These are phyloP conservation scores for Euptelea pleiosperma DNA, from an alignment of 164 flowering plant genomes.

Conservation along the genomic window DNA sequence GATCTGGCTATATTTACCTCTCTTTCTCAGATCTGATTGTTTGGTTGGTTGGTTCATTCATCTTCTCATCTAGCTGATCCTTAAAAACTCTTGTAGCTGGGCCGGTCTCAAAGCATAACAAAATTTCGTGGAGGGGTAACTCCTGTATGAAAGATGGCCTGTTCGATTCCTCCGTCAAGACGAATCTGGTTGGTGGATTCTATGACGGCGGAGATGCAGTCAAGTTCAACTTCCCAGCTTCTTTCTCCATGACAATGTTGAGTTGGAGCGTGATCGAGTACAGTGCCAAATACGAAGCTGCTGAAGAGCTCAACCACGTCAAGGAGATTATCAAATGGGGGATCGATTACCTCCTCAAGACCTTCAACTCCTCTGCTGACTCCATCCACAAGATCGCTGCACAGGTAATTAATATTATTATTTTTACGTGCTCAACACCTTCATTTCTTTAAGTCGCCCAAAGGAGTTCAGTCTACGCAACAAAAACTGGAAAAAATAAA, in stretches of 20 bases:
- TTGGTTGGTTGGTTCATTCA: not conserved
- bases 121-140: conserved; percentile 83
- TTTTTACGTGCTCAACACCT: too few species aligned
- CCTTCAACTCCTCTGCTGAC: conserved; percentile 79
- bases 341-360: conserved; percentile 85
- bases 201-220: conserved; percentile 97
- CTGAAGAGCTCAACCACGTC: conserved; percentile 82
- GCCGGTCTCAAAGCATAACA: conserved; percentile 79
- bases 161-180: conserved; percentile 31
- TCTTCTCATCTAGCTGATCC: conserved; percentile 3
- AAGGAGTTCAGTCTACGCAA: too few species aligned
- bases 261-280: conserved; percentile 98
- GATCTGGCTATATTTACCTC: too few species aligned
- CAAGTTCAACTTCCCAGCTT: conserved; percentile 81
- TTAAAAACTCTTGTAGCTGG: conserved; percentile 52
- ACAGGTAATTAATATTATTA: conserved; percentile 81
- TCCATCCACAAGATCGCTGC: conserved; percentile 48
- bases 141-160: conserved; percentile 76
- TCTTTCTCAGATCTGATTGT: not conserved
- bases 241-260: conserved; percentile 90
- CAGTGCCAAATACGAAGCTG: conserved; percentile 84
- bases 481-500: too few species aligned
- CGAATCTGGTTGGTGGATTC: conserved; percentile 81
- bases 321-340: conserved; percentile 94
- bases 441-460: too few species aligned